Evolutionary conservation across 805 yeast species (phyloP).

Genomic region (Groenewaldozyma tartarivorans): DNA sequence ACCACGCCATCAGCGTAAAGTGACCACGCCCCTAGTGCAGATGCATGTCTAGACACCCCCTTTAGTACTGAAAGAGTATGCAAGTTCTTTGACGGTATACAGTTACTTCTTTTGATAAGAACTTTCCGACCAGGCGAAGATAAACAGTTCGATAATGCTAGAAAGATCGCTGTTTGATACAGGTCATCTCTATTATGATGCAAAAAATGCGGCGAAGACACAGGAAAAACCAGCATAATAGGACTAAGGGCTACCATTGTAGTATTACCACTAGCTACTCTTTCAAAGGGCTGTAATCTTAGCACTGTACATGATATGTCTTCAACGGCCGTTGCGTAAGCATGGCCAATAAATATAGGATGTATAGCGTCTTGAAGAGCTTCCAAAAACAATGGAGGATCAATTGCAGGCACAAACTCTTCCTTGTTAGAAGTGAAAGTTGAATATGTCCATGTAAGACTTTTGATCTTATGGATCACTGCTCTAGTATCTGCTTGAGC

Average conservation of each 20-base stretch:
- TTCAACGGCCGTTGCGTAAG: conserved; percentile 60
- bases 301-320: conserved; percentile 48
- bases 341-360: conserved; percentile 30
- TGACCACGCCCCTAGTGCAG: conserved; percentile 65
- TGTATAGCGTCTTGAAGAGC: conserved; percentile 37
- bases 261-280: conserved; percentile 2
- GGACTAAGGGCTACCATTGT: conserved; percentile 43
- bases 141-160: conserved; percentile 47
- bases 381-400: conserved; percentile 44
- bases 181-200: conserved; percentile 42
- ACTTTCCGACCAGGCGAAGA: conserved; percentile 37
- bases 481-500: conserved; percentile 48
- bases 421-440: conserved; percentile 22
- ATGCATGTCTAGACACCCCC: conserved; percentile 54
- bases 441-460: conserved; percentile 30
- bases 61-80: conserved; percentile 47
- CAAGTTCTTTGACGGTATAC: conserved; percentile 35
- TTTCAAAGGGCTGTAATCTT: conserved; percentile 62
- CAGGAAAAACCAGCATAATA: conserved; percentile 56
- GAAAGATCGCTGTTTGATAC: conserved; percentile 46
- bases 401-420: conserved; percentile 28
- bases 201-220: conserved; percentile 55
- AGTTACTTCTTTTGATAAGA: conserved; percentile 30
- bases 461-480: conserved; percentile 33
- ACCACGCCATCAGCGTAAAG: conserved; percentile 55